Conservation (phyloP, 2,329 filamentous ascomycete genomes). For the Microsporum ferrugineum region DNA sequence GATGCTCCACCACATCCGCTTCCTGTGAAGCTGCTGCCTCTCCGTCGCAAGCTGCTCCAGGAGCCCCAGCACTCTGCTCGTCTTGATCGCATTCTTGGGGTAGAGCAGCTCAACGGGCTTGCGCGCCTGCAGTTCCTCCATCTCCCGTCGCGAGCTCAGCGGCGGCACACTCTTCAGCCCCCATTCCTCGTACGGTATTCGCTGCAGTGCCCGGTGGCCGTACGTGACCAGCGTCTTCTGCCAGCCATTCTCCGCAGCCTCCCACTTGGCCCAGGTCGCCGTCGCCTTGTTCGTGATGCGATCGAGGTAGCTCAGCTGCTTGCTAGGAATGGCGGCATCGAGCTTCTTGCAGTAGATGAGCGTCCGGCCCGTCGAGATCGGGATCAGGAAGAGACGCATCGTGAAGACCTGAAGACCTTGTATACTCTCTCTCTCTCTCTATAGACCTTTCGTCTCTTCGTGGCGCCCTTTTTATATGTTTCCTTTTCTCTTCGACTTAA, state of each 20-base stretch:
- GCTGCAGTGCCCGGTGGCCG: slow-evolving; percentile 72
- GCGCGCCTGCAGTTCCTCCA: slow-evolving; percentile 51
- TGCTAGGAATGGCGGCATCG: slow-evolving; percentile 43
- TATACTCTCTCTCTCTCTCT: neutral
- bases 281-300: slow-evolving; percentile 59
- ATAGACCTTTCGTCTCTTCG: neutral
- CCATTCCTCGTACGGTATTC: slow-evolving; percentile 96
- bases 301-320: slow-evolving; percentile 53
- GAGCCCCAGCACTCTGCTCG: slow-evolving; percentile 52
- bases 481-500: neutral
- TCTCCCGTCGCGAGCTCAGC: slow-evolving; percentile 54
- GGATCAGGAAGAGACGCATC: slow-evolving; percentile 91
- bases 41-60: slow-evolving; percentile 65
- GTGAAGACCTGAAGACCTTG: neutral
- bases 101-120: slow-evolving; percentile 57
- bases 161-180: slow-evolving; percentile 88
- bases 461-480: too few relatives aligned
- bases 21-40: slow-evolving; percentile 64
- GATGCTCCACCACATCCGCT: slow-evolving; percentile 68
- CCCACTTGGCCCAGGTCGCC: slow-evolving; percentile 74
- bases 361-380: slow-evolving; percentile 80
- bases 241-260: slow-evolving; percentile 74
- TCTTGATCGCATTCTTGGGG: slow-evolving; percentile 57
- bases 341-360: slow-evolving; percentile 83
- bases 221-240: slow-evolving; percentile 76